Conservation (phyloP, 495 filamentous ascomycete species). For the Aspergillus cavernicola region DNA sequence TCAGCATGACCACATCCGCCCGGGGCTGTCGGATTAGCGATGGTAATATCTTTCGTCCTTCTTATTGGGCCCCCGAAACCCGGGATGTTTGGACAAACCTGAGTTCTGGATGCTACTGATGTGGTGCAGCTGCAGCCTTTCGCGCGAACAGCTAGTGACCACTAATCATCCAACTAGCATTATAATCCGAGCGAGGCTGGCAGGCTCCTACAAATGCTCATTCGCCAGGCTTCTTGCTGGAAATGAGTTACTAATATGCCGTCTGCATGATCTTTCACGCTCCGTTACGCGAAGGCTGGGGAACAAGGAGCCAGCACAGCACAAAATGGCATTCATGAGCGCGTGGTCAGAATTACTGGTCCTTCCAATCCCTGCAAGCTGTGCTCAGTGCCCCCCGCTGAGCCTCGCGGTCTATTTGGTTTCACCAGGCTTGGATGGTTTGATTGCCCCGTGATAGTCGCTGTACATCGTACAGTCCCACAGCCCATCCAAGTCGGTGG, state of each 20-base stretch:
- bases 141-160: neutral
- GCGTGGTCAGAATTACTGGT: neutral
- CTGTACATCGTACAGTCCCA: constrained; percentile 2
- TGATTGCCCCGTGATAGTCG: neutral
- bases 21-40: too few relatives aligned
- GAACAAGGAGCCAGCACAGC: too few relatives aligned
- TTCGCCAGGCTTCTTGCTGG: neutral
- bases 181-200: neutral
- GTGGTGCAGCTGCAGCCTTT: too few relatives aligned
- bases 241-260: neutral
- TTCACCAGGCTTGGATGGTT: neutral
- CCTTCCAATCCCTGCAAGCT: too few relatives aligned
- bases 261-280: neutral
- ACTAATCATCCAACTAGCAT: neutral
- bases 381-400: neutral
- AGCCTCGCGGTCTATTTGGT: neutral
- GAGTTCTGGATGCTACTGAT: too few relatives aligned
- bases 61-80: too few relatives aligned
- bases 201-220: neutral
- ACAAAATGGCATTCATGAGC: neutral
- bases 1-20: too few relatives aligned
- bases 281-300: neutral
- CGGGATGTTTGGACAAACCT: too few relatives aligned
- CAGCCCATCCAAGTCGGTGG: neutral
- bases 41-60: too few relatives aligned